Percentiles rank a stretch among this genome's conserved stretches.
phyloP scores from a whole-genome alignment of 805 yeast genomes.

The Starmerella etchellsii region DNA sequence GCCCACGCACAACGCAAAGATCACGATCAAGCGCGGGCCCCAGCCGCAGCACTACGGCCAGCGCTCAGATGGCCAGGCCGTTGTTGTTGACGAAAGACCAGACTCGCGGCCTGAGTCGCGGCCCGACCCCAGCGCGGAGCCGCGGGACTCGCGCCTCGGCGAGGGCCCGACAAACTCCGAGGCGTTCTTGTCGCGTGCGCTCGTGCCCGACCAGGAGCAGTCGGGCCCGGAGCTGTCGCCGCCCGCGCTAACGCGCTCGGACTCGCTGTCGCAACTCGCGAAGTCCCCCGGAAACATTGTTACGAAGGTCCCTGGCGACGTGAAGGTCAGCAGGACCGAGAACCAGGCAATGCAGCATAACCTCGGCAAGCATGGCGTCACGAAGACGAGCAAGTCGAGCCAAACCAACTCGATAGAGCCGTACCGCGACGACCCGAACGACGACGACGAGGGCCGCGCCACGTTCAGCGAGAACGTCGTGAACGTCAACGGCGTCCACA shows the following conservation, averaged over 20 bases:
- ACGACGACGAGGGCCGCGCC: conserved; percentile 27
- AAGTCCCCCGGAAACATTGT: conserved; percentile 13
- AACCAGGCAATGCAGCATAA: conserved; percentile 16
- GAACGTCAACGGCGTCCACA: conserved; percentile 71
- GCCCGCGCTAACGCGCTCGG: too few relatives aligned
- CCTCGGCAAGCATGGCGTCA: conserved; percentile 3
- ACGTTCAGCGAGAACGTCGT: conserved; percentile 72
- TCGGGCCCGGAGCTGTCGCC: not conserved
- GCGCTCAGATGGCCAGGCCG: not conserved
- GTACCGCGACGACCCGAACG: not conserved
- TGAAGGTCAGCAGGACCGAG: conserved; percentile 14
- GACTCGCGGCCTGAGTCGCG: not conserved
- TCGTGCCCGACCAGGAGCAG: not conserved
- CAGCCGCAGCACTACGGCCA: not conserved
- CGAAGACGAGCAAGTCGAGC: not conserved
- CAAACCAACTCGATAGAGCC: not conserved
- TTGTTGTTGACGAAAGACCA: not conserved
- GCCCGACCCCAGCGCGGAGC: not conserved
- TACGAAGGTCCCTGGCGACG: conserved; percentile 5
- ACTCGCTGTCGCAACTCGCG: conserved; percentile 4
- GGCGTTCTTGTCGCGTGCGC: not conserved
- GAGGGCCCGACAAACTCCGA: not conserved
- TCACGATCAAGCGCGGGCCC: conserved; percentile 40
- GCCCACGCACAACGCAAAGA: conserved; percentile 47
- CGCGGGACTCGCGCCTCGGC: not conserved